Evolutionary conservation across 2,329 filamentous ascomycete species (phyloP), one percentile per base, ranked within the genome.

Genomic region (Fusarium sp.): DNA sequence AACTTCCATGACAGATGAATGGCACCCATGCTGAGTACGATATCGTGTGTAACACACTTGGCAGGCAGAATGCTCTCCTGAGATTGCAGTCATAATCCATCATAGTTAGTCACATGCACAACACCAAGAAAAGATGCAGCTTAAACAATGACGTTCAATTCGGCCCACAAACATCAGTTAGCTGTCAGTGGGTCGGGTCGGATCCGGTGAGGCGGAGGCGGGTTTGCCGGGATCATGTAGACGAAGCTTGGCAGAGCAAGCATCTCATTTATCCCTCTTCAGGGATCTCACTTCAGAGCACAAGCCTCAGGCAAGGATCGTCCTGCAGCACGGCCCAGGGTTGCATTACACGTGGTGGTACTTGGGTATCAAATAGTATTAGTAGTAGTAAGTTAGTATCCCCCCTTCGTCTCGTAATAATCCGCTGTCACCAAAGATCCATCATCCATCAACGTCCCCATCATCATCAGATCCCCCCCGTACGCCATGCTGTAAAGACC

Each of bases 401-500:
- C 45, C 45, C 15, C 45, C 8, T 20, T 20, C 20, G 20, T 20
- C 20, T 61, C 27, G 17, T 45, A 45, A 52, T 56, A 14, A 22
- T 20, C 40, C n/a, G 38, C 43, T 7, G 43, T 33, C 32, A 33
- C 20, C 20, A 25, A 54, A 38, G 20, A 11, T 64, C n/a, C 50
- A 35, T 17, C 20, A n/a, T 56, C 38, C 38, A 33, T 22, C 40
- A 33, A 32, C 6, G 15, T 7, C 32, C 30, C 27, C 17, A 22
- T 33, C 37, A 54, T 40, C 35, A 63, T 17, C 4, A 45, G 54
- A 12, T 45, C 10, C 20, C 12, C 7, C 37, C 37, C 10, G 25
- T 61, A 50, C 70, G 68, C 70, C 60, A 40, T 63, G 68, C 68
- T 71, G 15, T 47, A 43, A 32, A 25, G 10, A 66, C 25, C 40